Conservation (phyloP, 73 alveolate genomes). For the Paramecium tetraurelia region DNA sequence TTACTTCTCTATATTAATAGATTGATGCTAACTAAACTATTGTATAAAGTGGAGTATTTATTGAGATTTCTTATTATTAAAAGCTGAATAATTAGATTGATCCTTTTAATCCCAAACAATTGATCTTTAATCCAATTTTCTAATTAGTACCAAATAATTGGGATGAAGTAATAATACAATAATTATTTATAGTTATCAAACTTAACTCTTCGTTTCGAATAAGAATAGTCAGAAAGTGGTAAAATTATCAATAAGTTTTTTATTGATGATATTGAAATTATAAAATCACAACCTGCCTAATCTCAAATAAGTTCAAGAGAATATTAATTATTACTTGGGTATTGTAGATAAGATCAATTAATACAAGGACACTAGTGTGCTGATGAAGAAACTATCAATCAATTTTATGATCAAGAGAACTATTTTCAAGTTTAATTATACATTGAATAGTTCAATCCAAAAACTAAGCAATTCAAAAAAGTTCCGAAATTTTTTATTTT, state of each 20-base stretch:
- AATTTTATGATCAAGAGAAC: neutral
- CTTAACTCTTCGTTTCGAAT: neutral
- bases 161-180: neutral
- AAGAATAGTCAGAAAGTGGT: neutral
- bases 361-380: neutral
- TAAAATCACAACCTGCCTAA: neutral
- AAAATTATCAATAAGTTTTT: neutral
- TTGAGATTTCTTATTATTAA: neutral
- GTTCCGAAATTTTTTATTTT: neutral
- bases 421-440: neutral
- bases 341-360: neutral
- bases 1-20: neutral
- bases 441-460: neutral
- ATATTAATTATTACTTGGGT: neutral
- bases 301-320: neutral
- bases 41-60: neutral
- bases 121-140: neutral
- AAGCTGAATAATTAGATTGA: neutral
- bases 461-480: neutral
- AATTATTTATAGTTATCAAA: neutral
- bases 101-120: neutral
- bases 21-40: neutral
- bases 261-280: neutral
- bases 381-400: neutral
- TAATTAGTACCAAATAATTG: neutral